Evolutionary conservation across 1,139 yeast genomes (phyloP), one percentile per base, ranked within the genome.

Genomic region (Zygosaccharomyces sapae): DNA sequence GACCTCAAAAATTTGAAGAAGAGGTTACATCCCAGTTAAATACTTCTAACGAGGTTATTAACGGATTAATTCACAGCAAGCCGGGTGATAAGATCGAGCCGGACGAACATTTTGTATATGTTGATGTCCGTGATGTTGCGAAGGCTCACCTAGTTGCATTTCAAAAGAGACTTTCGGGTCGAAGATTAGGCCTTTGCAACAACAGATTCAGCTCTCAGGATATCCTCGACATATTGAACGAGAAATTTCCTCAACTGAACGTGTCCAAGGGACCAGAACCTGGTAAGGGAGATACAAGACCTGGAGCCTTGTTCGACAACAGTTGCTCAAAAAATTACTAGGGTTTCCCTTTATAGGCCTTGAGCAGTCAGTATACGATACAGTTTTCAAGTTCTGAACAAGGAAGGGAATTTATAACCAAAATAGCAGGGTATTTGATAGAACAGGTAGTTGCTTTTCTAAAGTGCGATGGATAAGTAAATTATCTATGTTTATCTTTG

Each of bases 41-140:
- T 49, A 54, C 68, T 0, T 70, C 77, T 1, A 61, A 69, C 31
- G 69, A 70, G 48, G 40, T 67, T 7, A 56, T 72, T 42, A 63
- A 65, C 38, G 37, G 45, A 7, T 29, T 69, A 6, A 39, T 56
- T 27, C 48, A 49, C n/a, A 44, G 56, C n/a, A 38, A 58, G 54
- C 48, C 52, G 8, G 49, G 45, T n/a, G 16, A 13, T 20, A 24
- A 41, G 38, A 33, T 49, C 7, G 48, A 48, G 24, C 27, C 33
- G 38, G 47, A 39, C 20, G 27, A 43, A 25, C 42, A 38, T 24
- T 43, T 45, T 12, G 47, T 47, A 7, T 70, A 46, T 54, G 69
- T 75, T 29, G 81, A 79, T 57, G 83, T 77, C 2, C 68, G 81
- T 48, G 81, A 78, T 53, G 75, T 75, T 7, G 80, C 81, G 3